Evolutionary conservation across 2,329 filamentous ascomycete genomes (phyloP), one percentile per base, ranked within the genome.

Genomic region (Cryphonectria naterciae): DNA sequence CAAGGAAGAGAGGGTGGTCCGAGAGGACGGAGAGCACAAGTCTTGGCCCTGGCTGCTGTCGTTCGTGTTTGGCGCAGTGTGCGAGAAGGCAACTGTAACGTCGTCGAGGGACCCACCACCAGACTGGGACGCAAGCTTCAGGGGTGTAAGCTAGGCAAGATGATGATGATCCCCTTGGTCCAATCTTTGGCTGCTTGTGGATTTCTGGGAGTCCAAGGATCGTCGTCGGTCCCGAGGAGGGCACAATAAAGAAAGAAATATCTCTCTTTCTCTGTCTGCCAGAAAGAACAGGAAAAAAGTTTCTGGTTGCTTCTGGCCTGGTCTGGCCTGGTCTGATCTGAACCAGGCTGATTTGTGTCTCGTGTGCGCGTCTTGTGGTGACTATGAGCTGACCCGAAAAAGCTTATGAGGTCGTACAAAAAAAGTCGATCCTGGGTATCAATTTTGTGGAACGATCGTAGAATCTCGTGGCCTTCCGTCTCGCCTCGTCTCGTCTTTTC

Each of bases 91-190:
- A 61, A 61, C 58, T 37, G 58, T 15, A 39, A 61, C 28, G 54
- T 56, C 19, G 22, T 58, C 25, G 25, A 32, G 15, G 22, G 35
- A 61, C 11, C 58, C 58, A 61, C 58, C 17, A 39, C 54, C 35
- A 61, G 32, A 61, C n/a, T 39, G 32, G 58, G 32, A 39, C 58
- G 58, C 58, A 39, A 61, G 58, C 58, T 61, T 61, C 58, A 61
- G 58, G 58, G 58, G 58, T 61, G 32, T 61, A 39, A 39, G 32
- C 58, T 61, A 32, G 54, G 54, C 25, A 58, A 58, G 54, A 39
- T 61, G 58, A 39, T 19, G 58, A 35, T 61, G 58, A 39, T 61
- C 58, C 35, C 58, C 58, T 39, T 37, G 58, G 58, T 11, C 32
- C 6, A 58, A 58, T 58, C 54, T 58, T 35, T 35, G 25, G 32